Conservation (phyloP, 495 filamentous ascomycete species). For the Stereocaulon alpinum region DNA sequence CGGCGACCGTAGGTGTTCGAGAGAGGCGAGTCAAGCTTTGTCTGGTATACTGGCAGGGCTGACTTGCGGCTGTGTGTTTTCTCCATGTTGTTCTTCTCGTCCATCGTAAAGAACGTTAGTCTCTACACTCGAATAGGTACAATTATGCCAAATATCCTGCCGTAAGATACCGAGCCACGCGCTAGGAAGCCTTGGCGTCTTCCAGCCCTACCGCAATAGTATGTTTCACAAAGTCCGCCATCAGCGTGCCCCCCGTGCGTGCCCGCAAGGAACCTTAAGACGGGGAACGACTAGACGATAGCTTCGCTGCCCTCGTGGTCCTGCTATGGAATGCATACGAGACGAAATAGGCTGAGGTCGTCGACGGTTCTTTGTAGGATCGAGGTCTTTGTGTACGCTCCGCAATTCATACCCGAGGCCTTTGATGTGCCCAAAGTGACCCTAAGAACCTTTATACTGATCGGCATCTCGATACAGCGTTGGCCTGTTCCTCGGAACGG, state of each 20-base stretch:
- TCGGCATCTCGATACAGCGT: not conserved
- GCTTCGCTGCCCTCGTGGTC: no score
- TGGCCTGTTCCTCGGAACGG: not conserved
- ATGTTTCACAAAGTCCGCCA: no score
- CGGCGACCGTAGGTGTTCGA: not conserved
- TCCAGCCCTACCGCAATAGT: no score
- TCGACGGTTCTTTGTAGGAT: not conserved
- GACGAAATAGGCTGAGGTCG: not conserved
- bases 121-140: no score
- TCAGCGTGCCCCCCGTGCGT: no score
- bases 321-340: not conserved
- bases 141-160: no score
- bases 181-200: no score
- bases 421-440: not conserved
- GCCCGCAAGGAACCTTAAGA: no score
- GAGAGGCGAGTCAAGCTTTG: not conserved
- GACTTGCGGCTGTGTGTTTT: not conserved
- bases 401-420: not conserved
- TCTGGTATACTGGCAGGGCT: not conserved
- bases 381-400: not conserved
- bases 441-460: not conserved
- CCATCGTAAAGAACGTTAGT: not conserved
- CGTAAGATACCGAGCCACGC: no score
- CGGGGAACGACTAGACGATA: no score
- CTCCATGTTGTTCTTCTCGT: conserved; percentile 14